Conservation (phyloP, 2,329 filamentous ascomycete genomes). For the Fusarium cicatricum region DNA sequence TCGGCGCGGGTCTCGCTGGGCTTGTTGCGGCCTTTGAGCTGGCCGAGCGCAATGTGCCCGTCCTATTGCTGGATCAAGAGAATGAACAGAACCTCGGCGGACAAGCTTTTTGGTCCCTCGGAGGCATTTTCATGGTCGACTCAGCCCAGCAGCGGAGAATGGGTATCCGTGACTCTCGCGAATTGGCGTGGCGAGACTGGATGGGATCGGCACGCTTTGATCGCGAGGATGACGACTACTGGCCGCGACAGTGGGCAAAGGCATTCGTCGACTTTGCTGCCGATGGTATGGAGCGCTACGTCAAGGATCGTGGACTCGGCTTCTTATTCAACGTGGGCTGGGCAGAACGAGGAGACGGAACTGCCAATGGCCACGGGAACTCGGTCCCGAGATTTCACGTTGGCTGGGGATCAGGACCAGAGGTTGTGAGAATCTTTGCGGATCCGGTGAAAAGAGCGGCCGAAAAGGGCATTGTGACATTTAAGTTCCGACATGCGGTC, state of each 20-base stretch:
- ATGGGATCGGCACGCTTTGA: slow-evolving; percentile 65
- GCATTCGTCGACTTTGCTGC: slow-evolving; percentile 70
- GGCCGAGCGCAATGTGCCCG: slow-evolving; percentile 57
- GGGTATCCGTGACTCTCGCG: slow-evolving; percentile 66
- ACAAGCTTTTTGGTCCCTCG: slow-evolving; percentile 71
- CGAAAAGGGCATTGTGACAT: slow-evolving; percentile 61
- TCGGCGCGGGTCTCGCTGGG: slow-evolving; percentile 66
- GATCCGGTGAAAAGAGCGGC: slow-evolving; percentile 64
- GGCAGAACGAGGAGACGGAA: slow-evolving; percentile 67
- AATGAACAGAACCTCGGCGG: slow-evolving; percentile 64
- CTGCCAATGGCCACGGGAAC: slow-evolving; percentile 66
- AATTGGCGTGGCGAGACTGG: slow-evolving; percentile 68
- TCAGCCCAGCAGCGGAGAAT: slow-evolving; percentile 63
- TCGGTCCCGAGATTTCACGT: slow-evolving; percentile 70
- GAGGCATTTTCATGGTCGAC: slow-evolving; percentile 67
- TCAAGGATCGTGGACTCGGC: slow-evolving; percentile 60
- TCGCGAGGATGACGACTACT: slow-evolving; percentile 62
- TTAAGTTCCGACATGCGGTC: slow-evolving; percentile 64
- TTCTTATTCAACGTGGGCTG: slow-evolving; percentile 66
- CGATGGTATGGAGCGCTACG: slow-evolving; percentile 65
- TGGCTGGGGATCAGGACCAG: slow-evolving; percentile 68
- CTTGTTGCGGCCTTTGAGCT: slow-evolving; percentile 68
- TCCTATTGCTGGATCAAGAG: slow-evolving; percentile 66
- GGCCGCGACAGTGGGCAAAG: slow-evolving; percentile 69
- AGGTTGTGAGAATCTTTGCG: slow-evolving; percentile 64